Percentiles rank a stretch among this genome's conserved stretches.
phyloP scores from a whole-genome alignment of 2,329 filamentous ascomycete species.

The Penicillium polonicum region DNA sequence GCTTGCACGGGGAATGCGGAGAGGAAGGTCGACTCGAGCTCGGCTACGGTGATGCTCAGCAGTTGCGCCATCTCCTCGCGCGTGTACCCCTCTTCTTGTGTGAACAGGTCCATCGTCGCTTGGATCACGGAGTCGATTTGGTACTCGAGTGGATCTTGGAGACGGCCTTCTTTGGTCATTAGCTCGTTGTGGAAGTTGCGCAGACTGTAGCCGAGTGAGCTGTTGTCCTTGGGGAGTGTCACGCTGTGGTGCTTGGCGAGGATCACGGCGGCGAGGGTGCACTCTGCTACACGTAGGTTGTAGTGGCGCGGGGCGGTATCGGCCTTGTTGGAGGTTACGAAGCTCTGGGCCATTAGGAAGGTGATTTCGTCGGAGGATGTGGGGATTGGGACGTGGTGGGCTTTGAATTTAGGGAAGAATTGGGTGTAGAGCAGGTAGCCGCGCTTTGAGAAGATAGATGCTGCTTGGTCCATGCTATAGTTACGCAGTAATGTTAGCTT shows the following conservation, averaged over 20 bases:
- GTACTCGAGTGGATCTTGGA: slow-evolving; percentile 54
- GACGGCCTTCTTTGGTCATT: slow-evolving; percentile 56
- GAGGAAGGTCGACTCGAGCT: slow-evolving; percentile 76
- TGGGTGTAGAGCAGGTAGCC: slow-evolving; percentile 87
- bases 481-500: neutral
- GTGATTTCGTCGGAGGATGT: slow-evolving; percentile 76
- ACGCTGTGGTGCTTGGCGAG: slow-evolving; percentile 60
- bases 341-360: slow-evolving; percentile 92
- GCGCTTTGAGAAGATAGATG: slow-evolving; percentile 86
- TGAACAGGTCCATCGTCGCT: slow-evolving; percentile 68
- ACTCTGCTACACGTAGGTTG: slow-evolving; percentile 95
- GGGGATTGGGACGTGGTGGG: slow-evolving; percentile 77
- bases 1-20: slow-evolving; percentile 86
- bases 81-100: slow-evolving; percentile 80
- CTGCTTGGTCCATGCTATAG: slow-evolving; percentile 85
- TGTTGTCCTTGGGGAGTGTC: slow-evolving; percentile 72
- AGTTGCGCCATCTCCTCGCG: slow-evolving; percentile 76
- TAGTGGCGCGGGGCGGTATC: slow-evolving; percentile 92
- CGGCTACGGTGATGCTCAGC: slow-evolving; percentile 66
- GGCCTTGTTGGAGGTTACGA: slow-evolving; percentile 91
- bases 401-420: slow-evolving; percentile 76
- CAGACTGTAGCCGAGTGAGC: slow-evolving; percentile 78
- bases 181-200: slow-evolving; percentile 84
- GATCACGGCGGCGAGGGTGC: slow-evolving; percentile 76
- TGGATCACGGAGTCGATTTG: slow-evolving; percentile 74